A percentile compares a stretch with the other conserved stretches of the same genome.
phyloP scores from a whole-genome alignment of 768 basidiomycete genomes.

The Candolleomyces aberdarensis region DNA sequence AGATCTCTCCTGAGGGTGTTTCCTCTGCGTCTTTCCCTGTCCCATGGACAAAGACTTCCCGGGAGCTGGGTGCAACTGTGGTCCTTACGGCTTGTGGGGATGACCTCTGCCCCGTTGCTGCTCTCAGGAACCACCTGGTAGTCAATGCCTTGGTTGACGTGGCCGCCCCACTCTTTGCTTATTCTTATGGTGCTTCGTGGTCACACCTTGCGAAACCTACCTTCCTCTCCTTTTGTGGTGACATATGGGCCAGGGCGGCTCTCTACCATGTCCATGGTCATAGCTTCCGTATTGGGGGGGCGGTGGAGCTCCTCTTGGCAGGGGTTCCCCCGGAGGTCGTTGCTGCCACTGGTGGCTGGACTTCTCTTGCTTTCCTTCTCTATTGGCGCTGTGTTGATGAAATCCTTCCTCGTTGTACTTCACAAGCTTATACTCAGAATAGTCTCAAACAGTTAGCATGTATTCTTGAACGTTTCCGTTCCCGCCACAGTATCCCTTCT shows the following conservation, averaged over 20 bases:
- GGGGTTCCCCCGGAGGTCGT: constrained; percentile 7
- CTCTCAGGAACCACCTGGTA: constrained; percentile 7
- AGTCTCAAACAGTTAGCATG: background rate
- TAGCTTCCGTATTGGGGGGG: constrained; percentile 8
- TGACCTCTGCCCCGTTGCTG: constrained; percentile 9
- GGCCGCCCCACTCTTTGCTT: background rate
- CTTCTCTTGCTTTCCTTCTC: constrained; percentile 7
- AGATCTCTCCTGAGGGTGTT: background rate
- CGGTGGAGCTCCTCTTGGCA: background rate
- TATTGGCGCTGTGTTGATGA: constrained; percentile 7
- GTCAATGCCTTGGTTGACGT: background rate
- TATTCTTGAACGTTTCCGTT: background rate
- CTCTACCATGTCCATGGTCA: background rate
- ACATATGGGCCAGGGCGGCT: background rate
- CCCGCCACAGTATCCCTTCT: background rate
- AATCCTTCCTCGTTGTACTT: background rate
- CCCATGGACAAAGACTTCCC: constrained; percentile 31
- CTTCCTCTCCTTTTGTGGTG: background rate
- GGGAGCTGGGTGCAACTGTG: constrained; percentile 11
- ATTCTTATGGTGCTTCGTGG: constrained; percentile 11
- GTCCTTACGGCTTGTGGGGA: constrained; percentile 11
- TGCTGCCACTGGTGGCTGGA: constrained; percentile 9
- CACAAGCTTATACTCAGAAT: background rate
- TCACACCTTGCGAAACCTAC: background rate
- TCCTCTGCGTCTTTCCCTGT: constrained; percentile 15